phyloP scores from a whole-genome alignment of 495 filamentous ascomycete species.

The Podospora appendiculata region DNA sequence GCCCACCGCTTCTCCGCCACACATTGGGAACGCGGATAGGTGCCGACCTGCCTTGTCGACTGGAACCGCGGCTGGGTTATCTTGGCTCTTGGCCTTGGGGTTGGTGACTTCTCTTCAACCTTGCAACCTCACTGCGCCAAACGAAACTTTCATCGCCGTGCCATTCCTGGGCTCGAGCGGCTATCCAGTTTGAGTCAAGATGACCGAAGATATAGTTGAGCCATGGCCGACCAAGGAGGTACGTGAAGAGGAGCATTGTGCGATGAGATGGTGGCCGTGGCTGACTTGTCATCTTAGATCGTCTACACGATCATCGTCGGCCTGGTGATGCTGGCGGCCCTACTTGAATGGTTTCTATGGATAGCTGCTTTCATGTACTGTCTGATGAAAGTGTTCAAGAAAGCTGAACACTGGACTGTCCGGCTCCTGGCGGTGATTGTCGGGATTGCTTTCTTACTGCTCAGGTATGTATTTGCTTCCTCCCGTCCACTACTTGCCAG shows the following conservation, averaged over 20 bases:
- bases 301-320: conserved; percentile 78
- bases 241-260: conserved; percentile 19
- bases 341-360: conserved; percentile 94
- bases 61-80: background rate
- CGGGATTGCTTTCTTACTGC: conserved; percentile 58
- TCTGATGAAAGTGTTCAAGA: conserved; percentile 76
- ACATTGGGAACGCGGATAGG: conserved; percentile 4
- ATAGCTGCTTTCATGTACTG: conserved; percentile 90
- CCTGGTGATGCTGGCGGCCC: conserved; percentile 72
- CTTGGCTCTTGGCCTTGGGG: background rate
- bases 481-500: background rate
- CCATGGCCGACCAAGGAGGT: conserved; percentile 62
- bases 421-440: conserved; percentile 68
- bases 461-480: conserved; percentile 50
- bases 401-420: conserved; percentile 83
- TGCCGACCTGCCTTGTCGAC: conserved; percentile 2
- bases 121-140: no score
- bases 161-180: background rate
- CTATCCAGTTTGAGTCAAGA: conserved; percentile 11
- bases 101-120: no score
- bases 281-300: conserved; percentile 24
- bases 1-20: conserved; percentile 11
- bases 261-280: background rate
- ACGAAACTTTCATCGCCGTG: no score
- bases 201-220: conserved; percentile 31